Evolutionary conservation across 345 rosid genomes (phyloP).

Genomic region (Linum lewisii): DNA sequence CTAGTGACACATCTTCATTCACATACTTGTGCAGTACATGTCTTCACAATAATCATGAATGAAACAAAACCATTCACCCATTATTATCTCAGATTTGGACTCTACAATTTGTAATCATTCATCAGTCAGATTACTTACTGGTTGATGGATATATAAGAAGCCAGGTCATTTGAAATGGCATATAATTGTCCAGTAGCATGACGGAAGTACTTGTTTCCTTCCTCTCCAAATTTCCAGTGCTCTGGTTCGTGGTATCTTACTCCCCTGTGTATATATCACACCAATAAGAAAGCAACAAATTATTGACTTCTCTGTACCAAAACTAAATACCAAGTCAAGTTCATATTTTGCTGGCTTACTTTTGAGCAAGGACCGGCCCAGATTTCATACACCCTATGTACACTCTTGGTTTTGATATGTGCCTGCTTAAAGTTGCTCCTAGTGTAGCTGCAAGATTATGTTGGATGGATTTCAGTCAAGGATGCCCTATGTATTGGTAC

Average conservation of each 20-base stretch:
- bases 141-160: constrained; percentile 78
- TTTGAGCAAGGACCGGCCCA: constrained; percentile 91
- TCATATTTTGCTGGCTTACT: constrained; percentile 50
- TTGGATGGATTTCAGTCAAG: constrained; percentile 6
- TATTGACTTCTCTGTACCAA: neutral
- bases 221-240: constrained; percentile 96
- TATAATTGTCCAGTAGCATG: constrained; percentile 98
- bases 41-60: constrained; percentile 31
- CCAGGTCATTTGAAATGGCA: constrained; percentile 77
- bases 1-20: constrained; percentile 91
- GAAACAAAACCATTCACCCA: neutral
- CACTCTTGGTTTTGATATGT: constrained; percentile 61
- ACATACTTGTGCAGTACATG: constrained; percentile 79
- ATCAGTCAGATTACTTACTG: constrained; percentile 42
- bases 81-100: neutral
- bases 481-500: neutral
- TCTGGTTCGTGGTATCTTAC: constrained; percentile 96
- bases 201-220: constrained; percentile 89
- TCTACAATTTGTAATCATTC: neutral
- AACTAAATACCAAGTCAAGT: neutral
- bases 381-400: constrained; percentile 98
- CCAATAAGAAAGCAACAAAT: constrained; percentile 1
- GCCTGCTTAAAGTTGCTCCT: constrained; percentile 68
- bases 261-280: constrained; percentile 41
- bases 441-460: constrained; percentile 64